Percentiles rank a stretch among this genome's conserved stretches.
Evolutionary conservation across 441 rosid genomes (phyloP).

Genomic region (Sinapis alba): DNA sequence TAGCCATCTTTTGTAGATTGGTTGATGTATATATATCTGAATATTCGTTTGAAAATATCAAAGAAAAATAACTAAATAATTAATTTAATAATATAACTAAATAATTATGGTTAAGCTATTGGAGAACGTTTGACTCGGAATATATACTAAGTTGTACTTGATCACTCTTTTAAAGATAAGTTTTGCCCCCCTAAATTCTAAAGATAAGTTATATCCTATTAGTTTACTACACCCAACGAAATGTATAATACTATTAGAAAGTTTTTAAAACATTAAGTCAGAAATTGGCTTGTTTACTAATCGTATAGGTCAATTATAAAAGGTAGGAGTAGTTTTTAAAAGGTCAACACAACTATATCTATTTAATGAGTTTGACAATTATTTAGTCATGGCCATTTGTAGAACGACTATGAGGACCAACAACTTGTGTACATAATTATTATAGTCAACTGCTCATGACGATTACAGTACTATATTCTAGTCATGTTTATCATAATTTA

Average conservation of each 20-base stretch:
- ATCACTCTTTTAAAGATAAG: background rate
- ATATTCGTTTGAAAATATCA: background rate
- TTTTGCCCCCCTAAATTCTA: background rate
- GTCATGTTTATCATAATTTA: slow-evolving; percentile 22
- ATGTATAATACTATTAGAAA: slow-evolving; percentile 3
- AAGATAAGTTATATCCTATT: slow-evolving; percentile 3
- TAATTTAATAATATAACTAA: background rate
- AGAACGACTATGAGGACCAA: slow-evolving; percentile 23
- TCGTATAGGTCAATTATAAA: background rate
- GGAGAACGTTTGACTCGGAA: slow-evolving; percentile 5
- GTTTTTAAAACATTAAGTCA: background rate
- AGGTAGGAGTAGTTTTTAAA: slow-evolving; percentile 3
- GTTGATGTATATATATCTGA: background rate
- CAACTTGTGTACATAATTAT: slow-evolving; percentile 10
- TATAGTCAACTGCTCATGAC: slow-evolving; percentile 12
- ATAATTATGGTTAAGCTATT: background rate
- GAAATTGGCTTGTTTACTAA: background rate
- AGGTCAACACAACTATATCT: slow-evolving; percentile 22
- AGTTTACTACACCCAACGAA: background rate
- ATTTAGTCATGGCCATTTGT: slow-evolving; percentile 11
- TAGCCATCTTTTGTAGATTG: slow-evolving; percentile 18
- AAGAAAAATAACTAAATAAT: background rate
- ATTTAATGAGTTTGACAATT: slow-evolving; percentile 14
- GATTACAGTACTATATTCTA: slow-evolving; percentile 4
- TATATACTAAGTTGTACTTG: background rate